A percentile compares a stretch with the other conserved stretches of the same genome.
phyloP scores from a whole-genome alignment of 2,329 filamentous ascomycete genomes.

The Fusarium falciforme region DNA sequence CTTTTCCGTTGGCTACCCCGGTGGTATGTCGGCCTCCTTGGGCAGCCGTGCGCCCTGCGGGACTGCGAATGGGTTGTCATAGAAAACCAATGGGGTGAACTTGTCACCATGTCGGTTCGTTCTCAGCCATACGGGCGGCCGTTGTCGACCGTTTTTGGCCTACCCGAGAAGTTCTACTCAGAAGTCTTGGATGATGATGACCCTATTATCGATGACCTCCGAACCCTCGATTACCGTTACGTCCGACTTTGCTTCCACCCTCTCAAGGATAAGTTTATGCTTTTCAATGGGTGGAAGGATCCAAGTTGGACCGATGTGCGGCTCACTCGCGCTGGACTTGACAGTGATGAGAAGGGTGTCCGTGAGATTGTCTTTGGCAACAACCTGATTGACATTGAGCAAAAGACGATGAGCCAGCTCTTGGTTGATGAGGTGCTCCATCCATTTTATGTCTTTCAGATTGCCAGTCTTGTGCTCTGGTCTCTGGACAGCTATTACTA shows the following conservation, averaged over 20 bases:
- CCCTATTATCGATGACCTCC: conserved; percentile 79
- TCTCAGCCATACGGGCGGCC: conserved; percentile 64
- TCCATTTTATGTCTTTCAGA: conserved; percentile 98
- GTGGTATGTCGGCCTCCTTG: conserved; percentile 84
- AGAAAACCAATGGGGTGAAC: conserved; percentile 98
- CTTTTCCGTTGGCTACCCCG: conserved; percentile 90
- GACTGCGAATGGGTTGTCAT: conserved; percentile 92
- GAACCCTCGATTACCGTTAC: conserved; percentile 91
- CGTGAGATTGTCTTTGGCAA: conserved; percentile 88
- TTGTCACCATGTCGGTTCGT: conserved; percentile 78
- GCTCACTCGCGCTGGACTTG: conserved; percentile 80
- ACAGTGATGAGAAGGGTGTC: conserved; percentile 86
- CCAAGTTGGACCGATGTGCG: conserved; percentile 85
- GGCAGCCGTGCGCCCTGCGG: conserved; percentile 73
- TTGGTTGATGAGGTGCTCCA: conserved; percentile 95
- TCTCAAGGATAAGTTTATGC: conserved; percentile 85
- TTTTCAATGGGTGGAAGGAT: conserved; percentile 94
- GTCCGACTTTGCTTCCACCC: conserved; percentile 94
- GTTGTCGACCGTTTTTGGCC: conserved; percentile 74
- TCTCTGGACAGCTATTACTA: conserved; percentile 98
- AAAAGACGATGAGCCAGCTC: conserved; percentile 85
- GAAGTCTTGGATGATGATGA: conserved; percentile 72
- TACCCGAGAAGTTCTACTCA: conserved; percentile 68
- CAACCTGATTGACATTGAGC: conserved; percentile 92
- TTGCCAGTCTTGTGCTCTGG: conserved; percentile 94